Percentiles rank a stretch among this genome's conserved stretches.
Conservation (phyloP, 2,329 filamentous ascomycete genomes). For the Decorospora gaudefroyi region DNA sequence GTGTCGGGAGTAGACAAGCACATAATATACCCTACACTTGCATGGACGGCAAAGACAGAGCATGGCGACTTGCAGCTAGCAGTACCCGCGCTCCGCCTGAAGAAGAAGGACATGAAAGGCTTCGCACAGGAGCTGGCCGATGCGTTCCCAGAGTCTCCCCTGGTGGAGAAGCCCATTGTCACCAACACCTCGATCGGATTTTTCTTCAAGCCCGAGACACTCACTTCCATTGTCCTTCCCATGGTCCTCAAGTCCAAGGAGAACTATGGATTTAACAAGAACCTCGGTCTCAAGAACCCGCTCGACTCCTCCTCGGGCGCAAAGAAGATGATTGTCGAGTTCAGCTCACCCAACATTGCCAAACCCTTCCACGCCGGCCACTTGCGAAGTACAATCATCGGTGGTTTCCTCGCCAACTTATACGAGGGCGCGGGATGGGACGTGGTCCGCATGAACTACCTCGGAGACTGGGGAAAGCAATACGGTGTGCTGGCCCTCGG, state of each 20-base stretch:
- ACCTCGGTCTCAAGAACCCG: conserved; percentile 64
- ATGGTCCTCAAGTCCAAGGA: conserved; percentile 66
- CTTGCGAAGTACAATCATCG: conserved; percentile 76
- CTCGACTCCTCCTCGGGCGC: conserved; percentile 62
- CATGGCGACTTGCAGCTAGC: conserved; percentile 82
- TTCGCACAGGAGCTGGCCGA: conserved; percentile 60
- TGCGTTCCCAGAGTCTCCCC: conserved; percentile 72
- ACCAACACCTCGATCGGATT: conserved; percentile 75
- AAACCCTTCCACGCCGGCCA: conserved; percentile 80
- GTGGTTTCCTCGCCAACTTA: conserved; percentile 71
- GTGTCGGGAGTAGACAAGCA: conserved; percentile 71
- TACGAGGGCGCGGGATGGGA: conserved; percentile 72
- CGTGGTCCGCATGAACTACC: conserved; percentile 72
- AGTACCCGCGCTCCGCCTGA: conserved; percentile 77
- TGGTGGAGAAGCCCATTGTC: conserved; percentile 71
- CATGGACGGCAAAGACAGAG: conserved; percentile 78
- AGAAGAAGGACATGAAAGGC: conserved; percentile 64
- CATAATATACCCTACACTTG: conserved; percentile 74
- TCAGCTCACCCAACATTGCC: conserved; percentile 84
- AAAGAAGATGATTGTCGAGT: conserved; percentile 76
- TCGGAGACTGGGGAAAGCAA: conserved; percentile 80
- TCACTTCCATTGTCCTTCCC: conserved; percentile 69
- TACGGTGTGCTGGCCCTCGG: conserved; percentile 73
- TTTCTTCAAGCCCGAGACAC: conserved; percentile 73
- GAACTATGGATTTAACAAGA: conserved; percentile 67